Evolutionary conservation across 441 rosid species (phyloP).

Genomic region (Aquilaria agallochum): DNA sequence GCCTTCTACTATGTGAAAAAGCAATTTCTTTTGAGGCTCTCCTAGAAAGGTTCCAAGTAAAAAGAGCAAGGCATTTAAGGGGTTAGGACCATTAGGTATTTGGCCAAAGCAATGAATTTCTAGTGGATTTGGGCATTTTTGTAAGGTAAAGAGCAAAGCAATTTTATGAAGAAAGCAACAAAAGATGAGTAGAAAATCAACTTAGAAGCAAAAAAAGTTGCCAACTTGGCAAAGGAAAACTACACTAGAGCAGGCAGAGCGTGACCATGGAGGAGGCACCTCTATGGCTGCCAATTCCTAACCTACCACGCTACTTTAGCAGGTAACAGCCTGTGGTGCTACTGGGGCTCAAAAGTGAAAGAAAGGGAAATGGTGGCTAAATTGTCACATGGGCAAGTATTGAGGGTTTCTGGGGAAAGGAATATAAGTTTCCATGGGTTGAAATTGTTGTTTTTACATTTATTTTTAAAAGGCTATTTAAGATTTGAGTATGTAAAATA

Average conservation of each 20-base stretch:
- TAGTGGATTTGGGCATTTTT: constrained; percentile 42
- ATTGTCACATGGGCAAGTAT: too few species aligned
- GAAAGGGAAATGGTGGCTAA: too few species aligned
- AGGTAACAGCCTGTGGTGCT: too few species aligned
- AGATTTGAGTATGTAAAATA: too few species aligned
- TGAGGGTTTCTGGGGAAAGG: too few species aligned
- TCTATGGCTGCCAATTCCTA: too few species aligned
- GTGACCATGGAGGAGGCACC: too few species aligned
- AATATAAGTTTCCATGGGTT: too few species aligned
- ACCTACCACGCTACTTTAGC: too few species aligned
- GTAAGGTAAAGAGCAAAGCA: constrained; percentile 50
- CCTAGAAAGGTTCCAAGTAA: constrained; percentile 36
- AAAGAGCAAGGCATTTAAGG: constrained; percentile 21
- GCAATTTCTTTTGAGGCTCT: constrained; percentile 68
- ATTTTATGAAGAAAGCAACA: constrained; percentile 49
- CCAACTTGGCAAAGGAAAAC: constrained; percentile 62
- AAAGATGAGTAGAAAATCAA: constrained; percentile 55
- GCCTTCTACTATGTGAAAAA: constrained; percentile 46
- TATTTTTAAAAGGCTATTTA: too few species aligned
- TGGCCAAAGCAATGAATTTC: constrained; percentile 35
- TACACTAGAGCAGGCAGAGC: constrained; percentile 21
- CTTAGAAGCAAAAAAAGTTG: constrained; percentile 65
- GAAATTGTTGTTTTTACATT: too few species aligned
- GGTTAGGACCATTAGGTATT: constrained; percentile 14
- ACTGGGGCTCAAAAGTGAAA: too few species aligned